These are phyloP conservation scores for Rhynchospora tenuis DNA, from an alignment of 176 grass and related monocot species.

Conservation along the genomic window DNA sequence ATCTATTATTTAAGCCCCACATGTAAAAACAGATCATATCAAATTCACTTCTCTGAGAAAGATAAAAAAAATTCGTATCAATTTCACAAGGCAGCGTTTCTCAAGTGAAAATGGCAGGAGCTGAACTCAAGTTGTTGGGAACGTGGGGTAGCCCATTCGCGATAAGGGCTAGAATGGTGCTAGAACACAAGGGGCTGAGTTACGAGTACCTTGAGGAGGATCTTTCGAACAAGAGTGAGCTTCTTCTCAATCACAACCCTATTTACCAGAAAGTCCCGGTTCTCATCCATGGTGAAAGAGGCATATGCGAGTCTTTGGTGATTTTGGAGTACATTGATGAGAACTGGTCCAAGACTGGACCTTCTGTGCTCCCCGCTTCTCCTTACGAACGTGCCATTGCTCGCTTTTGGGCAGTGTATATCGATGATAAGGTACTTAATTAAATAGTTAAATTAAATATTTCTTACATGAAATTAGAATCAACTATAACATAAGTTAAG, in stretches of 20 bases:
- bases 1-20: background rate
- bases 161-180: background rate
- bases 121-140: constrained; percentile 13
- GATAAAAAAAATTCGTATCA: background rate
- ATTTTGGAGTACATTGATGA: constrained; percentile 28
- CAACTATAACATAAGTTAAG: background rate
- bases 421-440: constrained; percentile 34
- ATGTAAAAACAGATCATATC: too few relatives aligned
- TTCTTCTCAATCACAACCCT: constrained; percentile 21
- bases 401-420: constrained; percentile 42
- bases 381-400: constrained; percentile 33
- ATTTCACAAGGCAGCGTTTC: background rate
- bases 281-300: constrained; percentile 6
- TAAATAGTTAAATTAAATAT: background rate
- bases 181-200: constrained; percentile 19
- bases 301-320: constrained; percentile 21
- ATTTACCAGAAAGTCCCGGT: constrained; percentile 7
- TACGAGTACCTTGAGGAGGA: constrained; percentile 15
- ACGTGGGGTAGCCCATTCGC: constrained; percentile 5
- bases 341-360: background rate
- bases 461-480: background rate
- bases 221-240: constrained; percentile 10
- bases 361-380: constrained; percentile 13
- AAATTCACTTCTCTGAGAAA: too few relatives aligned
- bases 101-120: background rate